These are phyloP conservation scores for Colletotrichum chlorophyti DNA, from an alignment of 2,329 filamentous ascomycete genomes.

Conservation along the genomic window DNA sequence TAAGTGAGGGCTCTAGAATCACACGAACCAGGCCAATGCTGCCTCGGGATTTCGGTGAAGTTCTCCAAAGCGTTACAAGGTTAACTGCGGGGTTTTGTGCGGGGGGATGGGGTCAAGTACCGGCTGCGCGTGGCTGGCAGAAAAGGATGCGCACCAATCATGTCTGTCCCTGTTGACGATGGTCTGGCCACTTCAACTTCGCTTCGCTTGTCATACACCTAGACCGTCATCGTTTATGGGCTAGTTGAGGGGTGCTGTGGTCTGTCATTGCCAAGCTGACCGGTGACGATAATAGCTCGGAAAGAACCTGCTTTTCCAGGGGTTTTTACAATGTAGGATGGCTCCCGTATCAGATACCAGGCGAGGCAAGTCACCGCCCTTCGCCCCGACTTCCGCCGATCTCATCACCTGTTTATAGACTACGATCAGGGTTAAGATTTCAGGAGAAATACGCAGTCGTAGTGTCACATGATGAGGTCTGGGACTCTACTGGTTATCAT, in stretches of 20 bases:
- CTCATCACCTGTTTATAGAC: too few species aligned
- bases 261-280: background rate
- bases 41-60: constrained; percentile 12
- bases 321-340: too few species aligned
- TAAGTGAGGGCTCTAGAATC: constrained; percentile 1
- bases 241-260: background rate
- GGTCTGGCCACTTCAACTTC: background rate
- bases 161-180: background rate
- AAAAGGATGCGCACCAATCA: constrained; percentile 21
- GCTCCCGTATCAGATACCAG: too few species aligned
- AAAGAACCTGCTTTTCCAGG: too few species aligned
- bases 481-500: too few species aligned
- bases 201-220: background rate
- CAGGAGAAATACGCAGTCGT: too few species aligned
- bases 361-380: too few species aligned
- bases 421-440: too few species aligned
- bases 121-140: background rate
- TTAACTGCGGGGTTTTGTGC: constrained; percentile 8
- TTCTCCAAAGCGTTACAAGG: too few species aligned
- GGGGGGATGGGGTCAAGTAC: constrained; percentile 19
- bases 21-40: constrained; percentile 21
- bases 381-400: too few species aligned
- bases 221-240: background rate
- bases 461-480: too few species aligned
- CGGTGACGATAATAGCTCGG: background rate